phyloP scores from a whole-genome alignment of 371 early-diverging fungal genomes.

The Chytridium lagenaria region DNA sequence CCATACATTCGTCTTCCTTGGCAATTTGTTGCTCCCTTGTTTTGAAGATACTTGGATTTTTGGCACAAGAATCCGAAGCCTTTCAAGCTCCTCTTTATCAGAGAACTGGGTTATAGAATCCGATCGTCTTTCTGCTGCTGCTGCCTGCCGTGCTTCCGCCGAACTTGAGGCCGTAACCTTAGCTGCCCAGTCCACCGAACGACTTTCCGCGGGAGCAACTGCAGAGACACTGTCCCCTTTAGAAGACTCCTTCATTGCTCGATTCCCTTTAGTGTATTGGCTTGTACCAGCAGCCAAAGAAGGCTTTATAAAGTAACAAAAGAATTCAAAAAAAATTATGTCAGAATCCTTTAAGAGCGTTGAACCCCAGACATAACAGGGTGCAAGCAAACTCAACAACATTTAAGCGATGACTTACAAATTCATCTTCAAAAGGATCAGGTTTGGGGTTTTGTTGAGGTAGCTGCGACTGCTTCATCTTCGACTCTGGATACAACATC shows the following conservation, averaged over 20 bases:
- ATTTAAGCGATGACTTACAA: not conserved
- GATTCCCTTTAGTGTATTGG: no score
- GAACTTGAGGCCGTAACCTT: slow-evolving; percentile 1
- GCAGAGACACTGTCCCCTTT: not conserved
- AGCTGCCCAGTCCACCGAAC: slow-evolving; percentile 8
- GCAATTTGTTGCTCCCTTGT: not conserved
- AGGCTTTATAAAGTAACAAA: slow-evolving; percentile 3
- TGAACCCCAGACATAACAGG: no score
- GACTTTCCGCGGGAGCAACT: not conserved
- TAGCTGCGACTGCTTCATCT: not conserved
- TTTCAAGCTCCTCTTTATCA: slow-evolving; percentile 11
- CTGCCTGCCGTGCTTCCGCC: not conserved
- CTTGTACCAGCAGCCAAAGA: not conserved
- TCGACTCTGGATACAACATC: not conserved
- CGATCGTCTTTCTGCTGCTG: not conserved
- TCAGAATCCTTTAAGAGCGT: no score
- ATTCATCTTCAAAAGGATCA: slow-evolving; percentile 14
- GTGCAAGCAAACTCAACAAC: not conserved
- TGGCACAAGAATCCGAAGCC: slow-evolving; percentile 5
- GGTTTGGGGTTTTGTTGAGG: not conserved
- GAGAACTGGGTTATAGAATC: not conserved
- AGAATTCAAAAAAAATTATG: not conserved
- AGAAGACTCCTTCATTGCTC: no score
- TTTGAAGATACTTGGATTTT: not conserved
- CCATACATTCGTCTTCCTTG: not conserved